Base-by-base conservation (phyloP, 2,329 filamentous ascomycete species). In the Fusarium beomiforme region DNA sequence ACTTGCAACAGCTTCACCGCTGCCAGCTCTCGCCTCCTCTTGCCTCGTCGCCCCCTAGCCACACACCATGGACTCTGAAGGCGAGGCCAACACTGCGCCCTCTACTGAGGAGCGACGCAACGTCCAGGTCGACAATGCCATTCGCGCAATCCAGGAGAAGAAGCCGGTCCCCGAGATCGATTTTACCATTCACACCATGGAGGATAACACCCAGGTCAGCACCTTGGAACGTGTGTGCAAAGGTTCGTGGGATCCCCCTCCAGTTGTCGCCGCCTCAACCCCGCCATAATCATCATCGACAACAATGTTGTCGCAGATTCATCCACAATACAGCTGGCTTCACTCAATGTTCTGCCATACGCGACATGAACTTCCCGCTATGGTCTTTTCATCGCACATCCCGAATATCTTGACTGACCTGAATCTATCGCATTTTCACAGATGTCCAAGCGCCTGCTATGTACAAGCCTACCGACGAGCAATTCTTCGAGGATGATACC, bases 361-460 rank as follows among this genome's bases (percentile, higher is more conserved):
- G 33, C 31, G 14, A 24, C 39, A 16, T n/a, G 17, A 31, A 33
- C 24, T 31, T 39, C 37, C 44, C 56, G 34, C 26, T 31, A 34
- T 26, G 29, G 26, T 42, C 21, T 47, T 34, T 17, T 24, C 12
- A 54, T 61, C 41, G 9, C 23, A 26, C 49, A 29, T 33, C 29
- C 47, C 60, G 49, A 26, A 64, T 53, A 50, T 44, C 34, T 62
- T 65, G 29, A 67, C 75, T 76, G 43, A 76, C 71, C 59, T 47
- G 47, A 50, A 46, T 61, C 26, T 56, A 26, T 59, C 54, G 29
- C 53, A 56, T 67, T 44, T 66, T 54, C 42, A 51, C 79, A 98
- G 96, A 99, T 83, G 96, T 99, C 60, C 96, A 99, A 88, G 96
- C 96, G 75, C 96, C 96, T 51, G 96, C 96, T 78, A 95, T 97